Evolutionary conservation across 2,329 filamentous ascomycete genomes (phyloP), one percentile per base, ranked within the genome.

Genomic region (Colletotrichum paranaense): DNA sequence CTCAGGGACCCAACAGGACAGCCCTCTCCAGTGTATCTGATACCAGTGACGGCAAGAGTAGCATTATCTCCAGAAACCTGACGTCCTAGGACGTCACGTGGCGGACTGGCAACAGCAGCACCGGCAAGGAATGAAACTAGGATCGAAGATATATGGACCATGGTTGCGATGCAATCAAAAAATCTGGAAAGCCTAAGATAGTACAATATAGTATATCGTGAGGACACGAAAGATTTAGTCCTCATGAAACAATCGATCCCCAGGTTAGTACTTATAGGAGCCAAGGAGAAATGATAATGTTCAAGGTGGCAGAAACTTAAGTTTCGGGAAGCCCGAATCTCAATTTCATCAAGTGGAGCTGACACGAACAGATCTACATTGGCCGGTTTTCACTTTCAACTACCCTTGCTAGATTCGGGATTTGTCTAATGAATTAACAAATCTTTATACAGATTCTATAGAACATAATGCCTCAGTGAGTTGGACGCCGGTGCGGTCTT

Each of bases 41-140:
- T 4, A 16, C 35, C 9, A n/a, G 35, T 46, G 5, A 62, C 7
- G 5, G 4, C 9, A 11, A 46, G 5, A 28, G 22, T 46, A n/a
- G 19, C 42, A 46, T 46, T n/a, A 9, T 19, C 42, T 7, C 42
- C 35, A 12, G 58, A 4, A 6, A 42, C 8, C 9, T 46, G n/a
- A 24, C 22, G 30, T 35, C 30, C 12, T 26, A 26, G 19, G 35
- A 60, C 12, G 58, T 22, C 19, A 35, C 2, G 9, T 11, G 38
- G 16, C 22, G 24, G 63, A 16, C 32, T 66, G 24, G 32, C 55
- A 16, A 68, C 26, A 0, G 53, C 32, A 8, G 67, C 49, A 22
- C 14, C 64, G 72, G 16, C 46, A 24, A 73, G 42, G 68, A 53
- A 22, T 22, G 22, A 49, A 24, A 49, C 46, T 49, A 68, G 42